phyloP scores from a whole-genome alignment of 2,329 filamentous ascomycete species.

The Fusarium floridanum region DNA sequence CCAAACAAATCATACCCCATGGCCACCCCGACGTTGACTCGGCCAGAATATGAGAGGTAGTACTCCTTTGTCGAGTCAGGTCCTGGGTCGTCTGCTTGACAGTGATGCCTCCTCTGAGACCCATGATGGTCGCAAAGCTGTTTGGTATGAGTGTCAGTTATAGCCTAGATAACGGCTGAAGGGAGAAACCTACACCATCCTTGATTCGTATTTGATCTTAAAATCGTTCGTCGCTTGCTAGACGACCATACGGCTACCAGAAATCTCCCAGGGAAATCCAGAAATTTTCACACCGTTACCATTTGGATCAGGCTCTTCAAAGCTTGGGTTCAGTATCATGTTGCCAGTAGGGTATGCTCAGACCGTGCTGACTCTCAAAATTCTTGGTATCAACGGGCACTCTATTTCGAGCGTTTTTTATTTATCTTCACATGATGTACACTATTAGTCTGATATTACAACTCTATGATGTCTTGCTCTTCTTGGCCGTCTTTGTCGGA shows the following conservation, averaged over 20 bases:
- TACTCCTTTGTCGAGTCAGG: not conserved
- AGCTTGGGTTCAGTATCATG: not conserved
- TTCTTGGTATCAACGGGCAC: not conserved
- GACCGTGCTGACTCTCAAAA: not conserved
- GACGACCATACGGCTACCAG: not conserved
- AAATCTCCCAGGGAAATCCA: not conserved
- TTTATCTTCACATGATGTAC: not conserved
- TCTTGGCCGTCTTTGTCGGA: conserved; percentile 54
- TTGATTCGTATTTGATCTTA: not conserved
- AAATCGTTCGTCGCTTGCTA: not conserved
- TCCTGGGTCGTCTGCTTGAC: not conserved
- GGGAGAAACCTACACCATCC: not conserved
- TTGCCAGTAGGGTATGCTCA: not conserved
- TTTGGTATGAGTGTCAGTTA: not conserved
- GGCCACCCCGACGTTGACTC: not conserved
- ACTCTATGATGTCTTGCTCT: conserved; percentile 41
- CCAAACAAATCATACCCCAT: not conserved
- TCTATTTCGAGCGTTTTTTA: not conserved
- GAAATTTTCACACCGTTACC: not conserved
- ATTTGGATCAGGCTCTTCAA: not conserved
- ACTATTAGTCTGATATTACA: conserved; percentile 2
- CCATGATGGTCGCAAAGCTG: not conserved
- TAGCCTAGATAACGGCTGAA: not conserved
- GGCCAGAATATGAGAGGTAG: not conserved
- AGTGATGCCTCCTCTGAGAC: not conserved